Evolutionary conservation across 495 filamentous ascomycete genomes (phyloP).

Genomic region (Chaetomium cochliodes): DNA sequence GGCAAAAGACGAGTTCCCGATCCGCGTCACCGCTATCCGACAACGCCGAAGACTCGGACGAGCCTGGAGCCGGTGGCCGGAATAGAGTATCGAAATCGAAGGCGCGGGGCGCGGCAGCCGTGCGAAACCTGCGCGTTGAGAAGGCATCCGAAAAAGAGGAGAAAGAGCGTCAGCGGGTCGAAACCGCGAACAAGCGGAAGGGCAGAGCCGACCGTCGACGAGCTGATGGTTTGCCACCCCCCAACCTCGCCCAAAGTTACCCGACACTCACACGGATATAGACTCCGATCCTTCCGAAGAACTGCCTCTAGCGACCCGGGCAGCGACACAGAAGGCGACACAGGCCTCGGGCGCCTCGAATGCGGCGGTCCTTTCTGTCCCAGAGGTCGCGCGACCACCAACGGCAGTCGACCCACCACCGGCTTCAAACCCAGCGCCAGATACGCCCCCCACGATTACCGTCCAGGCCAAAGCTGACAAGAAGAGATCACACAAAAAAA

Average conservation of each 20-base stretch:
- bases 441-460: slow-evolving; percentile 51
- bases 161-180: slow-evolving; percentile 63
- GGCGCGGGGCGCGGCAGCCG: slow-evolving; percentile 57
- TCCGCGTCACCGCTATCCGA: slow-evolving; percentile 57
- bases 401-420: slow-evolving; percentile 27
- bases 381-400: slow-evolving; percentile 32
- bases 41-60: slow-evolving; percentile 64
- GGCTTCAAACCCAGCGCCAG: slow-evolving; percentile 48
- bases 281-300: slow-evolving; percentile 64
- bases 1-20: slow-evolving; percentile 73
- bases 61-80: slow-evolving; percentile 53
- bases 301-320: slow-evolving; percentile 48
- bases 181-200: slow-evolving; percentile 72
- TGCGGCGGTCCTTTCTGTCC: slow-evolving; percentile 26
- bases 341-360: slow-evolving; percentile 22
- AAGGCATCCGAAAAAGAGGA: slow-evolving; percentile 64
- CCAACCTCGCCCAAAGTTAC: slow-evolving; percentile 26
- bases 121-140: slow-evolving; percentile 69
- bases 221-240: slow-evolving; percentile 64
- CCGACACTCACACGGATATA: slow-evolving; percentile 40
- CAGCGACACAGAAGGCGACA: slow-evolving; percentile 36
- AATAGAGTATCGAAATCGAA: slow-evolving; percentile 58
- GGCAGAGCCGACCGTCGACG: slow-evolving; percentile 68
- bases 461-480: slow-evolving; percentile 33
- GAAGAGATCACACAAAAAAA: slow-evolving; percentile 61